Conservation (phyloP, 2,329 filamentous ascomycete species). For the Trichophyton simii region DNA sequence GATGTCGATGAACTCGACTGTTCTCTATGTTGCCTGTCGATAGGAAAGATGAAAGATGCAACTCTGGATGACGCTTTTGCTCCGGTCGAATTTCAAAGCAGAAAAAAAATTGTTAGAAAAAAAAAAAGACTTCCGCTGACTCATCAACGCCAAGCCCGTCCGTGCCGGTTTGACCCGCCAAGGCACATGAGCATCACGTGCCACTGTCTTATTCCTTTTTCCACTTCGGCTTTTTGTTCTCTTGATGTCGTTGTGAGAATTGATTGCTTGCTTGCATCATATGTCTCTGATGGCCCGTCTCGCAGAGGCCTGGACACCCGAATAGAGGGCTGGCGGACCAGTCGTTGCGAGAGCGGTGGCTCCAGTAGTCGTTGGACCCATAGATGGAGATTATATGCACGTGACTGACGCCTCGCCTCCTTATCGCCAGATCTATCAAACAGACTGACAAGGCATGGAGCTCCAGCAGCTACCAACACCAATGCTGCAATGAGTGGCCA, state of each 20-base stretch:
- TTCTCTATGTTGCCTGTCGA: background rate
- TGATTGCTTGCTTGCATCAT: background rate
- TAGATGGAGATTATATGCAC: background rate
- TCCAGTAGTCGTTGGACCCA: background rate
- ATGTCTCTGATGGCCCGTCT: background rate
- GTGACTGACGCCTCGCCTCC: background rate
- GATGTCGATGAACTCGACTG: background rate
- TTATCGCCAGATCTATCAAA: background rate
- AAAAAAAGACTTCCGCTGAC: background rate
- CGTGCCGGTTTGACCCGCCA: constrained; percentile 1
- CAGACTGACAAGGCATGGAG: too few relatives aligned
- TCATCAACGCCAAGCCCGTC: background rate
- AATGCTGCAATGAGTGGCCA: background rate
- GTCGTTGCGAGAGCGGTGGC: background rate
- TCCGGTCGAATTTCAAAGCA: background rate
- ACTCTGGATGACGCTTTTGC: background rate
- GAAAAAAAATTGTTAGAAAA: background rate
- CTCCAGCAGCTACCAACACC: background rate
- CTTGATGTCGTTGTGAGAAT: background rate
- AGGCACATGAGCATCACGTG: constrained; percentile 1
- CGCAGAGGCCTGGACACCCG: too few relatives aligned
- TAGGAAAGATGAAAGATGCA: background rate
- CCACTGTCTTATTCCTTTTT: background rate
- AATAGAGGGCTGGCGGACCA: background rate
- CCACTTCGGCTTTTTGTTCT: background rate